These are phyloP conservation scores for Lyophyllum semitale DNA, from an alignment of 768 basidiomycete genomes.

Conservation along the genomic window DNA sequence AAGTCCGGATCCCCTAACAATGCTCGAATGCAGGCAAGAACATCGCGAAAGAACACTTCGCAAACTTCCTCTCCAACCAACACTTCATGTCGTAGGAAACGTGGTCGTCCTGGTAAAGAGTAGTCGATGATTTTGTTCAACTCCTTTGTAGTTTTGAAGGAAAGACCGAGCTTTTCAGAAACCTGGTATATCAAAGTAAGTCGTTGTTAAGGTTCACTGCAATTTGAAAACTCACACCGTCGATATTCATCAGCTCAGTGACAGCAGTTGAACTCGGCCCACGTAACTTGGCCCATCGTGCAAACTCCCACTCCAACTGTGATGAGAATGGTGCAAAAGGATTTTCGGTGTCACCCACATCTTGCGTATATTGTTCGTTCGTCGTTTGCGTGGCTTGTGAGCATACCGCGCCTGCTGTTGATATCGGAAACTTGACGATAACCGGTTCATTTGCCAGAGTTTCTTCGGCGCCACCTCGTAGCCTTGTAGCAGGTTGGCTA, in stretches of 20 bases:
- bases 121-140: slow-evolving; percentile 31
- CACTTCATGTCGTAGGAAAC: slow-evolving; percentile 27
- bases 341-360: slow-evolving; percentile 8
- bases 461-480: slow-evolving; percentile 3
- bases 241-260: slow-evolving; percentile 37
- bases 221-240: slow-evolving; percentile 30
- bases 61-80: slow-evolving; percentile 26
- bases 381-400: not conserved
- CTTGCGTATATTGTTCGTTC: not conserved
- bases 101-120: slow-evolving; percentile 22
- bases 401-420: slow-evolving; percentile 4
- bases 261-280: slow-evolving; percentile 38
- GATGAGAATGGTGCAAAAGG: slow-evolving; percentile 33
- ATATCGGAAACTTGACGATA: not conserved
- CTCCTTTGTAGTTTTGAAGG: slow-evolving; percentile 22
- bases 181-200: slow-evolving; percentile 18
- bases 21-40: slow-evolving; percentile 34
- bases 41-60: slow-evolving; percentile 34
- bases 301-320: slow-evolving; percentile 39
- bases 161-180: slow-evolving; percentile 22
- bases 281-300: slow-evolving; percentile 39
- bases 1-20: slow-evolving; percentile 30
- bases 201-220: not conserved
- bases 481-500: not conserved
- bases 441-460: not conserved